Evolutionary conservation across 805 yeast genomes (phyloP), one percentile per base, ranked within the genome.

Genomic region (Ogataea ramenticola): DNA sequence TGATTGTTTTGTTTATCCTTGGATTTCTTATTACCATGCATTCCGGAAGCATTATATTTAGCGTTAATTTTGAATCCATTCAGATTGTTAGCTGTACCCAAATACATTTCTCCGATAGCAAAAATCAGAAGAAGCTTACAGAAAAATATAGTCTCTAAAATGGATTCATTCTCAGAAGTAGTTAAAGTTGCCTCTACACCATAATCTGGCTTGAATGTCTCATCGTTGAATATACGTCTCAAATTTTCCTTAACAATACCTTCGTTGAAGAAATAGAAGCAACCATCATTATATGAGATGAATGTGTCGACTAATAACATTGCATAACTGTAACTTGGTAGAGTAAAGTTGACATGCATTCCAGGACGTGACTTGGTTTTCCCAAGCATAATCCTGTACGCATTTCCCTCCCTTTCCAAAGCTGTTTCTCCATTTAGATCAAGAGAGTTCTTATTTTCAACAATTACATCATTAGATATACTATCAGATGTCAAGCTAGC

Each of bases 201-300:
- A 46, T 54, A 54, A 43, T 57, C 62, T 15, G 58, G 58, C 52
- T 48, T 55, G 43, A 60, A 58, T 14, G 34, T 58, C 16, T 56
- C 56, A 32, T 79, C 80, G 26, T 81, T 75, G 57, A 82, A 85
- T 20, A 83, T 69, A 48, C 81, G 70, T 64, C 78, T 74, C 43
- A 85, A 59, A 48, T 78, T 81, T 50, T 77, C 76, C 55, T 83
- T 84, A 21, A 83, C 86, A 19, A 83, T 56, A 1, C 95, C 95
- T 59, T 85, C 95, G 56, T 85, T 85, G 66, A 85, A 85, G 55
- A 85, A 85, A 62, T 85, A 85, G 58, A 85, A 85, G 53, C 95
- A 85, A 1, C 90, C 93, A 60, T 84, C 93, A 53, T 85, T 85
- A 59, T 83, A 85, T 42, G 82, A 81, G 43, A 85, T 75, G 51